Evolutionary conservation across 2,329 filamentous ascomycete genomes (phyloP).

Genomic region (Chaetomium sp.): DNA sequence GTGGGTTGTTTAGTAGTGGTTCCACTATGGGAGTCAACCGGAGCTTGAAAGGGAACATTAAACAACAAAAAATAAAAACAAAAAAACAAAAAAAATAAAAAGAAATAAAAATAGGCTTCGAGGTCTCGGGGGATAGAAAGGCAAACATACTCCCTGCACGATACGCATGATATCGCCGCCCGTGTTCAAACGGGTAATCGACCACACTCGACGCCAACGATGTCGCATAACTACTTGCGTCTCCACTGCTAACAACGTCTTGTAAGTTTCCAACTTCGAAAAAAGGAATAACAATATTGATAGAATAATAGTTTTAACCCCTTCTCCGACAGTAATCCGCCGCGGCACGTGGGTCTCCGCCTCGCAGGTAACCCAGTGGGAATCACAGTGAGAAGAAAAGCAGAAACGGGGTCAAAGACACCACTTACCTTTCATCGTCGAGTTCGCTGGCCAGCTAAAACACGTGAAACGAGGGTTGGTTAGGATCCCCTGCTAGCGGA

Average conservation of each 20-base stretch:
- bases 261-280: background rate
- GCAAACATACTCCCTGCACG: constrained; percentile 23
- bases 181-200: constrained; percentile 28
- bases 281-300: too few relatives aligned
- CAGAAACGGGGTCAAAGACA: background rate
- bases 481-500: too few relatives aligned
- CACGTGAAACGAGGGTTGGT: background rate
- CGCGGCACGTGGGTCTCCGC: too few relatives aligned
- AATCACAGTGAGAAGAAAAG: background rate
- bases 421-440: constrained; percentile 2
- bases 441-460: background rate
- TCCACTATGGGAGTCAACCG: too few relatives aligned
- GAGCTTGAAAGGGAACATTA: too few relatives aligned
- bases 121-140: background rate
- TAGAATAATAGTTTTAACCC: too few relatives aligned
- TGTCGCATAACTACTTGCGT: constrained; percentile 19
- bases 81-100: too few relatives aligned
- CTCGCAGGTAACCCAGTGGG: background rate
- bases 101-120: background rate
- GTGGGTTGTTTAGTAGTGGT: background rate
- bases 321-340: too few relatives aligned
- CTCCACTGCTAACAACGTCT: constrained; percentile 2
- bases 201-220: constrained; percentile 26
- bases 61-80: too few relatives aligned
- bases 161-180: constrained; percentile 31